Base-by-base conservation (phyloP, 495 filamentous ascomycete species). In the Daldinia loculata region DNA sequence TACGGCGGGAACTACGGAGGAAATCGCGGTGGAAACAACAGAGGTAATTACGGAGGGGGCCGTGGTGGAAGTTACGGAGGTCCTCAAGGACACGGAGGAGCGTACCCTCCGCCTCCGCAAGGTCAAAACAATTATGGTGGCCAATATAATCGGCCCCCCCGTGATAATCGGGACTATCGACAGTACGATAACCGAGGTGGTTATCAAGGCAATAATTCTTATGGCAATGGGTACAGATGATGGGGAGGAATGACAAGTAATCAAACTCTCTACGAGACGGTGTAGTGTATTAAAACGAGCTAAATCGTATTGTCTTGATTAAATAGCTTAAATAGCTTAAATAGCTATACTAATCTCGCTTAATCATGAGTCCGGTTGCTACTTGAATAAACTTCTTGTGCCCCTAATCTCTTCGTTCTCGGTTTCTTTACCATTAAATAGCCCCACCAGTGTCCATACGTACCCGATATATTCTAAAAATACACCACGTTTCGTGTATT, bases 31-130 rank as follows among this genome's bases (percentile, higher is more conserved):
- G 72, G 74, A 52, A 61, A 66, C 27, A 43, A 72, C n/a, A 48
- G 72, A 59, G 63, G 67, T 38, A 70, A 69, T 19, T 62, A 70
- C 32, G 75, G 72, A 57, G 72, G 72, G 15, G 67, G 71, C 41
- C 41, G 61, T 24, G 17, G 19, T 24, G 43, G 43, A n/a, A 65
- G 66, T 52, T 61, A 74, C 9, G 69, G 72, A 61, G 64, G 72
- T 24, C 45, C 53, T 43, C 71, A 71, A 36, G 63, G 63, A 24
- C 57, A 70, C 41, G 68, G 67, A 57, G 45, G 72, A 60, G 63
- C 30, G 26, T 67, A 68, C 17, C 12, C 62, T 17, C 69, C 68
- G 4, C 61, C 55, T 9, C 74, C 71, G 8, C 43, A 48, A 22
- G 43, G 43, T 24, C 72, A 67, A 9, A 64, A 66, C 19, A 41